Evolutionary conservation across 768 basidiomycete genomes (phyloP).

Genomic region (Suillus placidus): DNA sequence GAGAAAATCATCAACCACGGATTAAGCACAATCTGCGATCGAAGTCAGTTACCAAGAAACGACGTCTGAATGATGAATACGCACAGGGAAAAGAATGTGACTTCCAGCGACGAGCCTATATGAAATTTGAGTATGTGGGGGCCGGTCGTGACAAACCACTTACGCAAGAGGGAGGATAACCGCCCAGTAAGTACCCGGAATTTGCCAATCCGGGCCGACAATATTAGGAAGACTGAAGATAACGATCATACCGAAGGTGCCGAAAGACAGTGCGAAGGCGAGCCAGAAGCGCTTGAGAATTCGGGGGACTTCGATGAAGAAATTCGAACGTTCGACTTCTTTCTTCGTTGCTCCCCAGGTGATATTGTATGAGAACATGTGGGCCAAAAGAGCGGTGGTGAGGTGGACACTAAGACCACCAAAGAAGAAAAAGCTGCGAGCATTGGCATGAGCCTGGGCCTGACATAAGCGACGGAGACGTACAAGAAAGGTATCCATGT

Average conservation of each 20-base stretch:
- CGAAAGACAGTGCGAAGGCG: constrained; percentile 57
- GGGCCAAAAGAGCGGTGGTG: constrained; percentile 48
- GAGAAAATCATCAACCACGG: constrained; percentile 90
- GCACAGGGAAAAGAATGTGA: constrained; percentile 76
- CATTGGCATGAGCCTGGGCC: neutral
- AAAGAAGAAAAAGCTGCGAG: constrained; percentile 42
- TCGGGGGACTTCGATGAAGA: constrained; percentile 82
- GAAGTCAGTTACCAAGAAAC: constrained; percentile 6
- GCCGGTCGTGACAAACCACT: constrained; percentile 30
- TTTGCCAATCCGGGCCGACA: constrained; percentile 65
- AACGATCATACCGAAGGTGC: constrained; percentile 54
- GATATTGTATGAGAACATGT: constrained; percentile 55
- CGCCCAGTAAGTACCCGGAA: constrained; percentile 68
- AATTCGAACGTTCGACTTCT: constrained; percentile 79
- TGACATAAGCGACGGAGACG: neutral
- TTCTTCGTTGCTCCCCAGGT: constrained; percentile 49
- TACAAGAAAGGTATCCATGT: constrained; percentile 32
- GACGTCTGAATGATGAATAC: constrained; percentile 29
- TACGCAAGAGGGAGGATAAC: constrained; percentile 75
- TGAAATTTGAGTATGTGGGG: neutral
- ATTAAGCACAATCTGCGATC: constrained; percentile 73
- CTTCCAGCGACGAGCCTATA: constrained; percentile 59
- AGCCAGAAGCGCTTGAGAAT: constrained; percentile 81
- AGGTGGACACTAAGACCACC: constrained; percentile 52
- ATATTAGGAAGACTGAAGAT: constrained; percentile 51